Base-by-base conservation (phyloP, 2,329 filamentous ascomycete genomes). In the Alternaria panax region DNA sequence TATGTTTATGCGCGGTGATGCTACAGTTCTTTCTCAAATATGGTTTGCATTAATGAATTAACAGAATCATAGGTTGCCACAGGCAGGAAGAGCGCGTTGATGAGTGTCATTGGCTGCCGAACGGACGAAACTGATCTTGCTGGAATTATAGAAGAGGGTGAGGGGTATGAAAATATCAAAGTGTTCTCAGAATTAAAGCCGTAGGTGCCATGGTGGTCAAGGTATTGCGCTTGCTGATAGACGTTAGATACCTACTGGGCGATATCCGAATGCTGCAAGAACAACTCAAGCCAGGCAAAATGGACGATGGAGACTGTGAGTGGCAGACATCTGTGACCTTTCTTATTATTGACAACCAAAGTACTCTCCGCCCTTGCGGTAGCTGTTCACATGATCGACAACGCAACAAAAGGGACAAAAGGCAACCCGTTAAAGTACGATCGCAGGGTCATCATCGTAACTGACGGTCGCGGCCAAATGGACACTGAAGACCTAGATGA, bases 361-460 rank as follows among this genome's bases (percentile, higher is more conserved):
- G 84, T 86, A 32, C 86, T 98, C 30, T 97, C 93, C 1, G 92
- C 93, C 4, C 84, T 98, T 59, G 89, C 97, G 38, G 79, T 98
- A 50, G 95, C 92, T 0, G 87, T 95, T 32, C 86, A 93, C 66
- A 92, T 97, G 90, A 96, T 99, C 56, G 93, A 90, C 78, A 90
- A 92, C 73, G 85, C 62, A 93, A 97, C 80, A 93, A 88, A 80
- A 88, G 86, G 68, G 86, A 92, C 69, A 90, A 87, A 72, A 36
- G 75, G 75, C 28, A 75, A 74, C 16, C 66, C 67, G 12, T 65
- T 79, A 7, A 78, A 77, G 62, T 79, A 70, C 47, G 74, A 75
- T 43, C 72, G 76, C 20, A 64, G 67, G 7, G 93, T 99, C 64
- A 86, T 94, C 36, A 84, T 99, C 3, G 83, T 98, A 48, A 98